phyloP scores from a whole-genome alignment of 495 filamentous ascomycete genomes.

The Trichoderma virens region DNA sequence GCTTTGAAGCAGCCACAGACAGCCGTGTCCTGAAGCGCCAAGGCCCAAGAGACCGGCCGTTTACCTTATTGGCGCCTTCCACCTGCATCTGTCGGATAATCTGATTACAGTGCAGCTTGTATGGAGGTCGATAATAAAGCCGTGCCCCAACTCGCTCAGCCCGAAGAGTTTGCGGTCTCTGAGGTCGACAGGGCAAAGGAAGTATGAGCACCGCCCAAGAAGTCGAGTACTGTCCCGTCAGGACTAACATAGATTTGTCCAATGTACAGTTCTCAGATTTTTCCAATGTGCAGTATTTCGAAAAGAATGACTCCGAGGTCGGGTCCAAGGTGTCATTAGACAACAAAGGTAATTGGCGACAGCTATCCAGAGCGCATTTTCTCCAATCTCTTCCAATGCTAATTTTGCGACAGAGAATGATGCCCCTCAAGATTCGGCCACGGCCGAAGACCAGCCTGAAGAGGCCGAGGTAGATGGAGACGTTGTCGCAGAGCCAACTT shows the following conservation, averaged over 20 bases:
- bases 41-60: conserved; percentile 3
- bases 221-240: conserved; percentile 32
- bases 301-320: conserved; percentile 25
- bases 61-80: background rate
- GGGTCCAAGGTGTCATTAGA: conserved; percentile 20
- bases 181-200: conserved; percentile 12
- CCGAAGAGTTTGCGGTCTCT: conserved; percentile 27
- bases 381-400: conserved; percentile 10
- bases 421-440: conserved; percentile 9
- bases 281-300: conserved; percentile 29
- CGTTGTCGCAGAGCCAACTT: background rate
- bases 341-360: conserved; percentile 15
- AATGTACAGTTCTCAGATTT: conserved; percentile 34
- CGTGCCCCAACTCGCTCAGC: conserved; percentile 30
- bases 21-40: conserved; percentile 2
- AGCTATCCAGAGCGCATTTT: conserved; percentile 14
- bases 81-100: background rate
- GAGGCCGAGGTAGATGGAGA: conserved; percentile 11
- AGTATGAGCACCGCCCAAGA: conserved; percentile 28
- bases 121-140: conserved; percentile 36
- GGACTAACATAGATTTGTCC: conserved; percentile 24
- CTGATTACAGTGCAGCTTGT: conserved; percentile 15
- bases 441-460: conserved; percentile 13
- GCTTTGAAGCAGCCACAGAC: conserved; percentile 1
- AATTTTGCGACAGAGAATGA: conserved; percentile 15